Conservation (phyloP, 768 basidiomycete genomes). For the Mycena galopus region DNA sequence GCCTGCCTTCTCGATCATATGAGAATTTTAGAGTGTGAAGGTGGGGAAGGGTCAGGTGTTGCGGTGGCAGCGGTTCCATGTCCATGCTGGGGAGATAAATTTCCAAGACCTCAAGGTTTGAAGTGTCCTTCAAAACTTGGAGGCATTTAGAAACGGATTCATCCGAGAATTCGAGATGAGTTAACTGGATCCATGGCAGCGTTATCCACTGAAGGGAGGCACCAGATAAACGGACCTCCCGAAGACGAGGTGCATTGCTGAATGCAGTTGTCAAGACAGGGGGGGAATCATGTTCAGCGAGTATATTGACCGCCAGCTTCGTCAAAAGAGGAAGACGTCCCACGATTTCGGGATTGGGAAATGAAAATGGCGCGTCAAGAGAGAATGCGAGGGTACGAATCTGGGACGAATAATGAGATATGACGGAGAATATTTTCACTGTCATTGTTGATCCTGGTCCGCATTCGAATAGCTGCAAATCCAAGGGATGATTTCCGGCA, state of each 20-base stretch:
- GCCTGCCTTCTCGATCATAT: not conserved
- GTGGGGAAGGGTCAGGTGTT: not conserved
- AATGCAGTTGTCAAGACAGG: conserved; percentile 7
- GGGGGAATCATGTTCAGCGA: not conserved
- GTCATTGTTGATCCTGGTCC: not conserved
- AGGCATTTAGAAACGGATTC: not conserved
- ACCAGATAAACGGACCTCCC: not conserved
- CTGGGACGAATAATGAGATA: not conserved
- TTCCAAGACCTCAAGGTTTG: conserved; percentile 8
- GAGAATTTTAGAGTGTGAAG: conserved; percentile 8
- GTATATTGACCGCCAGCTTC: not conserved
- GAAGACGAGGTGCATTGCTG: conserved; percentile 13
- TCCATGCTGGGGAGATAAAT: not conserved
- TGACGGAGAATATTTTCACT: not conserved
- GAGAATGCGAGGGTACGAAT: not conserved
- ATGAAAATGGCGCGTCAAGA: not conserved
- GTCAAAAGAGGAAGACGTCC: not conserved
- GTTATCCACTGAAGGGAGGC: not conserved
- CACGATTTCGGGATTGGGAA: not conserved
- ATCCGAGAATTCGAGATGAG: not conserved
- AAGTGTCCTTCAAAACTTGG: not conserved
- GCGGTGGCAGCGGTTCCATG: too few species aligned
- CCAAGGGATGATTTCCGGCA: conserved; percentile 5
- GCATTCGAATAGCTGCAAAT: not conserved
- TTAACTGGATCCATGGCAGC: conserved; percentile 27